Percentiles rank a stretch among this genome's conserved stretches.
Evolutionary conservation across 192 early-diverging fungal genomes (phyloP).

Genomic region (Linnemannia zychae): DNA sequence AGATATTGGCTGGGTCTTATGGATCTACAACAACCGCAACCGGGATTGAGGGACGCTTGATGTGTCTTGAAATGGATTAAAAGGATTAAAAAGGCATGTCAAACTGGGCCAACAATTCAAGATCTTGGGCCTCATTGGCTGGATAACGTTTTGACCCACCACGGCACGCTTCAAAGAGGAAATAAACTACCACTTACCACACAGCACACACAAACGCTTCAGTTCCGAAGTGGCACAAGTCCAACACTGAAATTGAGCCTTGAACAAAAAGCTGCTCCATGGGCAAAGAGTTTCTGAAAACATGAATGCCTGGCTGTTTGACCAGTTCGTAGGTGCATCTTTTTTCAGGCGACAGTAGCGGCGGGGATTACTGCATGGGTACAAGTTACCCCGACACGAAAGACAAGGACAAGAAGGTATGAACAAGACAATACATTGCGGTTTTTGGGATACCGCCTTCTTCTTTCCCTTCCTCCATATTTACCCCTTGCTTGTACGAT

Average conservation of each 20-base stretch:
- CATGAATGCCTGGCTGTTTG: too few relatives aligned
- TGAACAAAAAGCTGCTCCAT: background rate
- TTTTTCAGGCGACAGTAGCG: too few relatives aligned
- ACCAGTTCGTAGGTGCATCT: too few relatives aligned
- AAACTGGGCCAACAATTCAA: background rate
- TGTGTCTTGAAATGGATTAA: background rate
- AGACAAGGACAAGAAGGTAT: slow-evolving; percentile 4
- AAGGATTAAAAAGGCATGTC: background rate
- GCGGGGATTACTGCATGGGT: background rate
- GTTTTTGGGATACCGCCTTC: slow-evolving; percentile 6
- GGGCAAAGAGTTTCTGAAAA: background rate
- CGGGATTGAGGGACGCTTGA: background rate
- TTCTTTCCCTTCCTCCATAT: background rate
- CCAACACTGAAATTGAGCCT: background rate
- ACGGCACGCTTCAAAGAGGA: background rate
- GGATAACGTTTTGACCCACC: background rate
- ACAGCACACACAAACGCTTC: background rate
- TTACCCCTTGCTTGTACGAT: background rate
- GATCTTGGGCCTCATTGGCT: background rate
- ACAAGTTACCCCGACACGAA: background rate
- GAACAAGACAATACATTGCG: background rate
- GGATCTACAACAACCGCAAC: background rate
- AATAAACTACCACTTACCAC: background rate
- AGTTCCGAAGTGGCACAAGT: background rate
- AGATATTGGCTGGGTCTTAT: slow-evolving; percentile 1